phyloP scores from a whole-genome alignment of 164 flowering plant genomes.

The Vitis labrusca region DNA sequence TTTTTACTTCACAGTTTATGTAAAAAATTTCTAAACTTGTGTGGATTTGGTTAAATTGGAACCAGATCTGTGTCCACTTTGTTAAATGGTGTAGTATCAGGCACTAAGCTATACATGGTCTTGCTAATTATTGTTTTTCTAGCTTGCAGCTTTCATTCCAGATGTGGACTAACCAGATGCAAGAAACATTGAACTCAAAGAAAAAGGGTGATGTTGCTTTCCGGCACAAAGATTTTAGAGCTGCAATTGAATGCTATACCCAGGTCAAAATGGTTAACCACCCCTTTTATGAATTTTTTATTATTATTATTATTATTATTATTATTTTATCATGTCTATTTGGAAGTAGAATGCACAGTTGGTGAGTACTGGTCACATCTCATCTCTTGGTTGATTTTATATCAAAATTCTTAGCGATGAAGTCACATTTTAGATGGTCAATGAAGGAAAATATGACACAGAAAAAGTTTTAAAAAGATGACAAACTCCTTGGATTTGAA shows the following conservation, averaged over 20 bases:
- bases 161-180: slow-evolving; percentile 85
- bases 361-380: no score
- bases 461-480: background rate
- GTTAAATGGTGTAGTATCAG: no score
- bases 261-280: slow-evolving; percentile 34
- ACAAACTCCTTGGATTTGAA: background rate
- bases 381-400: no score
- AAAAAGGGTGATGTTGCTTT: slow-evolving; percentile 74
- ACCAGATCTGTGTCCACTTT: background rate
- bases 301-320: background rate
- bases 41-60: background rate
- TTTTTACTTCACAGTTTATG: no score
- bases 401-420: no score
- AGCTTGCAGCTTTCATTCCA: slow-evolving; percentile 68
- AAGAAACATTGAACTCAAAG: slow-evolving; percentile 70
- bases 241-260: slow-evolving; percentile 63
- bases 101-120: background rate
- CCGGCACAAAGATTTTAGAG: slow-evolving; percentile 59
- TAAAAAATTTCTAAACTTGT: no score
- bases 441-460: no score
- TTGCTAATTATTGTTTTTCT: slow-evolving; percentile 11
- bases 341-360: no score
- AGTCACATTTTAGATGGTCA: no score
- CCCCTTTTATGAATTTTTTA: slow-evolving; percentile 1
- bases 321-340: no score